These are phyloP conservation scores for Pachyrhizus erosus DNA, from an alignment of 306 rosid species.

Conservation along the genomic window DNA sequence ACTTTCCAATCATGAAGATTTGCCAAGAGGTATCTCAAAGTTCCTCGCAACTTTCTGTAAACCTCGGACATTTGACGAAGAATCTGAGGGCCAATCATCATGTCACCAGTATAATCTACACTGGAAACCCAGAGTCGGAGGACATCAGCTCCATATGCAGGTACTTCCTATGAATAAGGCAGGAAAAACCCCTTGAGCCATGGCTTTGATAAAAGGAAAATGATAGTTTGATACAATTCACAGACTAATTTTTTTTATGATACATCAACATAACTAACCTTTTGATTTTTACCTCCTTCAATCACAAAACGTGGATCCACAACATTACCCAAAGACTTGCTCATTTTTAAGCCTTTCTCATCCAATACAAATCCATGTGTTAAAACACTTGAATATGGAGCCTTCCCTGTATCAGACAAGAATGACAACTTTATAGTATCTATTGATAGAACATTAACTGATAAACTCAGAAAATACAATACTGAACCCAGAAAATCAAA, in stretches of 20 bases:
- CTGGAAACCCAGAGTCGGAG: slow-evolving; percentile 99
- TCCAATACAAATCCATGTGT: slow-evolving; percentile 99
- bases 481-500: neutral
- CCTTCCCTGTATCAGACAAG: slow-evolving; percentile 74
- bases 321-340: slow-evolving; percentile 98
- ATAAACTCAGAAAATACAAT: neutral
- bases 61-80: slow-evolving; percentile 97
- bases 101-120: slow-evolving; percentile 93
- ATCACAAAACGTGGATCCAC: slow-evolving; percentile 86
- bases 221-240: slow-evolving; percentile 12
- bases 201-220: slow-evolving; percentile 39
- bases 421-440: slow-evolving; percentile 40
- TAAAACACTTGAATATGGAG: slow-evolving; percentile 89
- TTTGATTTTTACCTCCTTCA: slow-evolving; percentile 95
- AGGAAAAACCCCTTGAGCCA: slow-evolving; percentile 17
- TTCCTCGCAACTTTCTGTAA: slow-evolving; percentile 96
- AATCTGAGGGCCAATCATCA: slow-evolving; percentile 90
- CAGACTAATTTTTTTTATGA: neutral
- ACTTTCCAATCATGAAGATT: slow-evolving; percentile 99
- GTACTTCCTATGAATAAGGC: slow-evolving; percentile 74
- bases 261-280: slow-evolving; percentile 56
- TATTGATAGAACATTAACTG: neutral
- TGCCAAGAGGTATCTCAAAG: slow-evolving; percentile 94
- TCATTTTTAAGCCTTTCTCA: slow-evolving; percentile 97
- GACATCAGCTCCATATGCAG: slow-evolving; percentile 97